Base-by-base conservation (phyloP, 768 basidiomycete genomes). In the Naematelia encephala region DNA sequence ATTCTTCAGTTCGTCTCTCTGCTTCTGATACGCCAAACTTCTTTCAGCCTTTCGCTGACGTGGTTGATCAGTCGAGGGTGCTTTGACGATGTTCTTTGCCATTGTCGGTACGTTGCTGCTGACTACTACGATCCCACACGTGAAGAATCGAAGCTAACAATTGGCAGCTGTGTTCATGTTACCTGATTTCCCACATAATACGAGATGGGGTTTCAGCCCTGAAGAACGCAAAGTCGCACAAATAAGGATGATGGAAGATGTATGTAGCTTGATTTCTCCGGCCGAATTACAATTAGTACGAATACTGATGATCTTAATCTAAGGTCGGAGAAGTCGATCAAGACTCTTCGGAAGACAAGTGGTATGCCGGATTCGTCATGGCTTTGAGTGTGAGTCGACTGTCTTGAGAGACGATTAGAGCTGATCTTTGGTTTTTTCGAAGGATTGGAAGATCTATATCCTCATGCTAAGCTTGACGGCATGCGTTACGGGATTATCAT, bases 101-200 rank as follows among this genome's bases (percentile, higher is more conserved):
- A 86, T 92, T 69, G 81, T 92, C 59, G 68, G 85, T 65, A 91
- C 91, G 14, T 45, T 19, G n/a, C n/a, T n/a, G n/a, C n/a, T n/a
- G n/a, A n/a, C n/a, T n/a, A n/a, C n/a, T n/a, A n/a, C n/a, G n/a
- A n/a, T n/a, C n/a, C n/a, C n/a, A n/a, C n/a, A n/a, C n/a, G n/a
- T n/a, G n/a, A n/a, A n/a, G n/a, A n/a, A n/a, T n/a, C n/a, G n/a
- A n/a, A n/a, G n/a, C 48, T 50, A 16, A 39, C 34, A 16, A 8
- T 8, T 39, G 34, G 34, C 34, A 39, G 34, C 34, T 8, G 34
- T 39, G 16, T 12, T 56, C 42, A 56, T 57, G 30, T 34, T 57
- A 3, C 56, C 56, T 8, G 56, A 57, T 25, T 51, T 57, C 47
- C 56, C 56, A 1, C 47, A 50, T 43, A 59, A 59, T 43, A 44